Percentiles rank a stretch among this genome's conserved stretches.
These are phyloP conservation scores for Carpinus fangiana DNA, from an alignment of 306 rosid genomes.

Conservation along the genomic window DNA sequence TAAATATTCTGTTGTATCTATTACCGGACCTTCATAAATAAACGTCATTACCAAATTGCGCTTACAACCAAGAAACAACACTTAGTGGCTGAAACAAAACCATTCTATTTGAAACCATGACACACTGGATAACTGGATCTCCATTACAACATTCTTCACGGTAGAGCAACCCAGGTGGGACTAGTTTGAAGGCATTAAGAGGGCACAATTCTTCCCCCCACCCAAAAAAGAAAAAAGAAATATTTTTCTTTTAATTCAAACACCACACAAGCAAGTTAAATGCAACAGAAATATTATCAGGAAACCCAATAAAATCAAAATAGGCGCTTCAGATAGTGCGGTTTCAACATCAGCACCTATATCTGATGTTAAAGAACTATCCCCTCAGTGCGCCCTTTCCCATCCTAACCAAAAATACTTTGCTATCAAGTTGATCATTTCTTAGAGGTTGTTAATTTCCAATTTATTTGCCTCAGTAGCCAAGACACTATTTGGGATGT, in stretches of 20 bases:
- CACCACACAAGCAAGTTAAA: neutral
- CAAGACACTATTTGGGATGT: too few species aligned
- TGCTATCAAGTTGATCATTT: too few species aligned
- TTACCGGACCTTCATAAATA: neutral
- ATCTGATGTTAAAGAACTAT: too few species aligned
- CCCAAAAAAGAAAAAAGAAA: neutral
- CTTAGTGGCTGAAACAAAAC: neutral
- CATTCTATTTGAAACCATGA: neutral
- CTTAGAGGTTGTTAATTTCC: too few species aligned
- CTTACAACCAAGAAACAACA: neutral
- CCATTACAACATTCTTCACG: neutral
- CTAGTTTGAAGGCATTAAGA: neutral
- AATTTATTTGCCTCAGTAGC: too few species aligned
- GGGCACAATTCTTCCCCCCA: neutral
- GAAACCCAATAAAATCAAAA: neutral
- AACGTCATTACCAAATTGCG: neutral
- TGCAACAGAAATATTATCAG: neutral
- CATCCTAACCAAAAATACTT: too few species aligned
- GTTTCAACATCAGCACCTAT: neutral
- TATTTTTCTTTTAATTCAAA: neutral
- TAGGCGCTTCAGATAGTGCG: neutral
- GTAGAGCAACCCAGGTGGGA: neutral
- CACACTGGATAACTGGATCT: neutral
- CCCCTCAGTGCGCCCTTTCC: too few species aligned
- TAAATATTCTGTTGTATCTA: neutral